Evolutionary conservation across 2,329 filamentous ascomycete genomes (phyloP).

Genomic region (Pseudocercospora macadamiae): DNA sequence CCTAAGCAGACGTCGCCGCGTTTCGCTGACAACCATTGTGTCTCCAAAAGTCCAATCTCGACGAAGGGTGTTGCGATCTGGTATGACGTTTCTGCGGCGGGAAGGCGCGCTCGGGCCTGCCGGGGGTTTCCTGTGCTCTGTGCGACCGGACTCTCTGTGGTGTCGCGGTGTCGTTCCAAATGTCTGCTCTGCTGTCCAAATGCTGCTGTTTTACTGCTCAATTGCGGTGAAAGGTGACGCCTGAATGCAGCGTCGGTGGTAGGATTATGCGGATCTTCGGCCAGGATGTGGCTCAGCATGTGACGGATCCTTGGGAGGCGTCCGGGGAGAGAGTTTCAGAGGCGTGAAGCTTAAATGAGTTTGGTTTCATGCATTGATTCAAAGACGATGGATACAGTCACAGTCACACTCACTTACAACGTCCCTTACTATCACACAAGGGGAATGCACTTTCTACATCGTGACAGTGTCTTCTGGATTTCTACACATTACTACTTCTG

Average conservation of each 20-base stretch:
- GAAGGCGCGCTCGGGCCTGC: not conserved
- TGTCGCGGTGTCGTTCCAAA: not conserved
- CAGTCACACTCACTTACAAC: no score
- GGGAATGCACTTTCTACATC: no score
- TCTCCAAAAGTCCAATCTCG: not conserved
- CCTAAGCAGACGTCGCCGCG: conserved; percentile 58
- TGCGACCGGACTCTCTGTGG: not conserved
- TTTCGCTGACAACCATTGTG: conserved; percentile 49
- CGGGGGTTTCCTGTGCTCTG: not conserved
- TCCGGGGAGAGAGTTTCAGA: not conserved
- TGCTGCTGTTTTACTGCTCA: not conserved
- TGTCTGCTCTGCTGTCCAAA: not conserved
- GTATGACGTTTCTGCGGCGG: conserved; percentile 3
- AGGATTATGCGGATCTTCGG: not conserved
- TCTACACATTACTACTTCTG: conserved; percentile 2
- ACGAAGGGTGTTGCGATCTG: not conserved
- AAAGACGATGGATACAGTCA: no score
- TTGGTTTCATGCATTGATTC: no score
- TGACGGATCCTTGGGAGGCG: not conserved
- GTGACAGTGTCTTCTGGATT: no score
- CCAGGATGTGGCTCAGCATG: not conserved
- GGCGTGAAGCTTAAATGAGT: not conserved
- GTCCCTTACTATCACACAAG: no score
- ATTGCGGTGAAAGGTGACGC: not conserved
- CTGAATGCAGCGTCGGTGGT: not conserved